Conservation (phyloP, 1,284 basidiomycete genomes). For the Papiliotrema laurentii region DNA sequence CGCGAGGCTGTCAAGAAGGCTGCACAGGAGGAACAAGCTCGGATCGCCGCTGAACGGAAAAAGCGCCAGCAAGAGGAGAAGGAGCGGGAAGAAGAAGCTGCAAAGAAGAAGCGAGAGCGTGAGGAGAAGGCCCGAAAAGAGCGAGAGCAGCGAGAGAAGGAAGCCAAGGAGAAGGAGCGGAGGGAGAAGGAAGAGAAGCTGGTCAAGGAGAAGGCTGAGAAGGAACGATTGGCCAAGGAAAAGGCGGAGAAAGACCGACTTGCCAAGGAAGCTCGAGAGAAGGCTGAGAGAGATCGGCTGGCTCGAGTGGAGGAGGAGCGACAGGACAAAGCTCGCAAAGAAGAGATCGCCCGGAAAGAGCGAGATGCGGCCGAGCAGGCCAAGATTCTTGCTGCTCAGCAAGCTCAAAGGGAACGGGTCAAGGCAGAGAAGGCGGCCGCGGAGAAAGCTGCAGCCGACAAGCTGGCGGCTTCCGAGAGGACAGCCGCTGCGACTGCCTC, state of each 20-base stretch:
- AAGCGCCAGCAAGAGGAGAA: slow-evolving; percentile 53
- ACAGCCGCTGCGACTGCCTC: slow-evolving; percentile 8
- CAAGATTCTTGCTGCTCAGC: slow-evolving; percentile 38
- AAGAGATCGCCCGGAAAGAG: slow-evolving; percentile 37
- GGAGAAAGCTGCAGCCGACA: slow-evolving; percentile 27
- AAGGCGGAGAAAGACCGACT: slow-evolving; percentile 48
- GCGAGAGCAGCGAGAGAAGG: slow-evolving; percentile 23
- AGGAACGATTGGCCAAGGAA: slow-evolving; percentile 59
- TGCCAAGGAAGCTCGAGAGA: slow-evolving; percentile 49
- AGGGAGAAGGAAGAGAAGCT: slow-evolving; percentile 59
- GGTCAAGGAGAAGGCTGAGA: slow-evolving; percentile 48
- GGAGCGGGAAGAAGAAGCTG: slow-evolving; percentile 5
- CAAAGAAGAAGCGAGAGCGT: slow-evolving; percentile 14
- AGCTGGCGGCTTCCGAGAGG: slow-evolving; percentile 8
- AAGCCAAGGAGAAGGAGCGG: slow-evolving; percentile 56
- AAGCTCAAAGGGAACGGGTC: slow-evolving; percentile 34
- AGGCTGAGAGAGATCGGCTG: slow-evolving; percentile 47
- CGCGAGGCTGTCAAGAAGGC: slow-evolving; percentile 70
- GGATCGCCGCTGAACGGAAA: slow-evolving; percentile 51
- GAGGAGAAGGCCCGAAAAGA: slow-evolving; percentile 51
- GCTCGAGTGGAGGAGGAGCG: slow-evolving; percentile 31
- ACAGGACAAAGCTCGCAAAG: slow-evolving; percentile 29
- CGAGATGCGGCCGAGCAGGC: slow-evolving; percentile 38
- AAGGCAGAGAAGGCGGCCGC: slow-evolving; percentile 33
- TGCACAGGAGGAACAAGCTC: slow-evolving; percentile 67